These are phyloP conservation scores for Leptographium wingfieldii DNA, from an alignment of 2,329 filamentous ascomycete genomes.

Conservation along the genomic window DNA sequence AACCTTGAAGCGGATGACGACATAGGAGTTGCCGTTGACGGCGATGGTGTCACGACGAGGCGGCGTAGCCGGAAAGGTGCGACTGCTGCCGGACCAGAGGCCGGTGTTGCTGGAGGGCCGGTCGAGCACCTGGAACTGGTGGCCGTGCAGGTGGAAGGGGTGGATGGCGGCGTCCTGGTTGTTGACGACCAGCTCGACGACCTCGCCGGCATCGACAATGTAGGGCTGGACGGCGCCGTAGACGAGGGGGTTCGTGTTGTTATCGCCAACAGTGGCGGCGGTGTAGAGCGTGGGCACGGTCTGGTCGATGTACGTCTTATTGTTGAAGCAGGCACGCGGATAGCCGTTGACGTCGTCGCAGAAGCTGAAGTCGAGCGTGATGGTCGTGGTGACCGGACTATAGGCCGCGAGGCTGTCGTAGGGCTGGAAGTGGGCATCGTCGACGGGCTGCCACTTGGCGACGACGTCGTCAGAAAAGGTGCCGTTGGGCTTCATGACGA, in stretches of 20 bases:
- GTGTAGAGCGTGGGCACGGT: slow-evolving; percentile 62
- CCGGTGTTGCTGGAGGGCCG: slow-evolving; percentile 24
- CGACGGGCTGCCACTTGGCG: slow-evolving; percentile 35
- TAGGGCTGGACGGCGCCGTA: slow-evolving; percentile 32
- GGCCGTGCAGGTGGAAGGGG: slow-evolving; percentile 42
- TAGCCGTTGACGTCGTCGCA: slow-evolving; percentile 48
- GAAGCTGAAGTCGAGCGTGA: slow-evolving; percentile 45
- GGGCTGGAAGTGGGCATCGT: slow-evolving; percentile 49
- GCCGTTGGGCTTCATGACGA: slow-evolving; percentile 24
- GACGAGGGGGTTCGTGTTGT: slow-evolving; percentile 27
- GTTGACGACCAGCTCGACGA: slow-evolving; percentile 37
- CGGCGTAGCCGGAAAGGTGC: slow-evolving; percentile 17
- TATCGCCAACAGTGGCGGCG: slow-evolving; percentile 42
- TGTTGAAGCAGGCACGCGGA: slow-evolving; percentile 51
- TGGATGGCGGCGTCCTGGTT: slow-evolving; percentile 34
- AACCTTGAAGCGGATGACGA: slow-evolving; percentile 37
- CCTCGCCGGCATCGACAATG: slow-evolving; percentile 23
- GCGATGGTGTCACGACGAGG: slow-evolving; percentile 24
- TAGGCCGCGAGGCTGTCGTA: slow-evolving; percentile 24
- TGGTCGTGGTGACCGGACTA: slow-evolving; percentile 36
- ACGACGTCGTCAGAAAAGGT: slow-evolving; percentile 20
- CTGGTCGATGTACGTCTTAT: slow-evolving; percentile 52
- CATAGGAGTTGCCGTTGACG: slow-evolving; percentile 29
- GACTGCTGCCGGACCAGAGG: slow-evolving; percentile 21
- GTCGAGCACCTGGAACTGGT: slow-evolving; percentile 41